These are phyloP conservation scores for Aspergillus sclerotialis DNA, from an alignment of 2,329 filamentous ascomycete species.

Conservation along the genomic window DNA sequence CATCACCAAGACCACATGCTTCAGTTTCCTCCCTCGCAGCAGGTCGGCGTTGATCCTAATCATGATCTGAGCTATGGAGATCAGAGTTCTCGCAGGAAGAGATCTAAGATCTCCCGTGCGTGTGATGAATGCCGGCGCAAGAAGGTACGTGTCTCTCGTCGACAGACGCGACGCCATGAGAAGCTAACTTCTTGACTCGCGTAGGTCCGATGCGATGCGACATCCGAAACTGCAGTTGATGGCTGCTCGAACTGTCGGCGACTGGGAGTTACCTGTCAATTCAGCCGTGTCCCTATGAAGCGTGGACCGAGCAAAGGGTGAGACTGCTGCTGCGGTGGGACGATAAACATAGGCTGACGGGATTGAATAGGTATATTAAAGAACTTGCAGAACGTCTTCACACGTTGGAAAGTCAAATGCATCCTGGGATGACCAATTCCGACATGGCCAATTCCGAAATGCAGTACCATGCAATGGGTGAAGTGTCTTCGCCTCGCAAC, in stretches of 20 bases:
- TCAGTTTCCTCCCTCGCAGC: conserved; percentile 37
- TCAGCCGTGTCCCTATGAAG: conserved; percentile 83
- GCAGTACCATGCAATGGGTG: conserved; percentile 37
- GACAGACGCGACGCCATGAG: conserved; percentile 9
- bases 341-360: conserved; percentile 13
- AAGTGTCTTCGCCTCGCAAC: conserved; percentile 33
- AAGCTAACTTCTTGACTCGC: conserved; percentile 12
- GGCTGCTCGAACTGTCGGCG: conserved; percentile 77
- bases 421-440: conserved; percentile 31
- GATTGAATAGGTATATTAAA: conserved; percentile 66
- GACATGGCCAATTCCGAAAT: conserved; percentile 33
- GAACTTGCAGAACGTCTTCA: conserved; percentile 81
- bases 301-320: conserved; percentile 83
- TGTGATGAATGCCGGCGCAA: conserved; percentile 86
- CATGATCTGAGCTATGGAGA: conserved; percentile 49
- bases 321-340: conserved; percentile 6
- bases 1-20: conserved; percentile 35
- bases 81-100: conserved; percentile 62
- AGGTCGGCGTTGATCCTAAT: conserved; percentile 39
- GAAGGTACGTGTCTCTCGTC: conserved; percentile 46
- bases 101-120: conserved; percentile 79
- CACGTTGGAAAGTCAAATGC: conserved; percentile 70
- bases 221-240: conserved; percentile 63
- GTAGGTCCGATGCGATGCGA: conserved; percentile 75
- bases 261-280: conserved; percentile 69